Percentiles rank a stretch among this genome's conserved stretches.
phyloP scores from a whole-genome alignment of 192 early-diverging fungal species.

The Cetraspora pellucida region DNA sequence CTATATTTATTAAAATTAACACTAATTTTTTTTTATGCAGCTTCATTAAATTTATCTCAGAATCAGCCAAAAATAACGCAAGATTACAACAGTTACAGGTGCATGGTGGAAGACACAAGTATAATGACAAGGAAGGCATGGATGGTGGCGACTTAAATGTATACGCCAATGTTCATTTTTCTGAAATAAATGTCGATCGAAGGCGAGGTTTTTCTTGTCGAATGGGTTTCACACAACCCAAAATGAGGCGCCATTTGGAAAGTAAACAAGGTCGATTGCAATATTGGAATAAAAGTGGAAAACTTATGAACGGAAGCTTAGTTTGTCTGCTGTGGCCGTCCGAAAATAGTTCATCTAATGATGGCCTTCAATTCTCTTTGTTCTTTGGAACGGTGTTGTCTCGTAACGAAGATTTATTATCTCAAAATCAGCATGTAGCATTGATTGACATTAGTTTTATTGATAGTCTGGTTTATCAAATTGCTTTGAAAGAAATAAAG shows the following conservation, averaged over 20 bases:
- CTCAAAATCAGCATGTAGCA: slow-evolving; percentile 25
- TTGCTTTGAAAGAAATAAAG: slow-evolving; percentile 28
- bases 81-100: slow-evolving; percentile 17
- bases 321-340: slow-evolving; percentile 45
- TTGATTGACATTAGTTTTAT: slow-evolving; percentile 41
- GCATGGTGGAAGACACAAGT: slow-evolving; percentile 37
- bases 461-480: slow-evolving; percentile 34
- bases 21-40: no score
- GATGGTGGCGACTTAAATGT: slow-evolving; percentile 44
- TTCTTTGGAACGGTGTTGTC: slow-evolving; percentile 36
- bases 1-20: no score
- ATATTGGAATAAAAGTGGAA: slow-evolving; percentile 50
- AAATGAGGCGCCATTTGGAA: not conserved
- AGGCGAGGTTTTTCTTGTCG: slow-evolving; percentile 34
- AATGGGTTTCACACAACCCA: slow-evolving; percentile 37
- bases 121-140: not conserved
- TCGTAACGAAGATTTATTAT: slow-evolving; percentile 36
- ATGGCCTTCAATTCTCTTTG: not conserved
- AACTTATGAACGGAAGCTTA: slow-evolving; percentile 50
- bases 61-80: slow-evolving; percentile 23
- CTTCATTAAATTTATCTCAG: not conserved
- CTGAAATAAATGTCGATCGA: slow-evolving; percentile 35
- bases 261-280: slow-evolving; percentile 34
- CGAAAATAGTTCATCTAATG: not conserved
- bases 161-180: slow-evolving; percentile 44